phyloP scores from a whole-genome alignment of 2,329 filamentous ascomycete species.

The Aureobasidium sp. region DNA sequence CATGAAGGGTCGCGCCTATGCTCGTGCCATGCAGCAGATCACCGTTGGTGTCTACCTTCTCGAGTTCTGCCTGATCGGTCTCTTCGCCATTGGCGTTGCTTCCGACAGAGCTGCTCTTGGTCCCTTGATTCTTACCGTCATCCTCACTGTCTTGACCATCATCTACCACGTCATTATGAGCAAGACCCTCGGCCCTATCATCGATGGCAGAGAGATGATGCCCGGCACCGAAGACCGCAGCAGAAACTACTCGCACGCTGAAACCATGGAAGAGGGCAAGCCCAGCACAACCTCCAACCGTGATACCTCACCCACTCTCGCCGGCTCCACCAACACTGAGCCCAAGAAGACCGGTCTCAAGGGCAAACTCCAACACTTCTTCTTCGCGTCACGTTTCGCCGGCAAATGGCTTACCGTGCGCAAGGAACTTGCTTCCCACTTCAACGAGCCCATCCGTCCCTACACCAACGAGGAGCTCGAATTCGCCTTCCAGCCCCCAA shows the following conservation, averaged over 20 bases:
- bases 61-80: slow-evolving; percentile 53
- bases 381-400: slow-evolving; percentile 15
- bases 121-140: slow-evolving; percentile 47
- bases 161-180: slow-evolving; percentile 44
- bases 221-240: slow-evolving; percentile 31
- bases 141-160: slow-evolving; percentile 47
- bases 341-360: slow-evolving; percentile 9
- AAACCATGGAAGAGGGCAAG: slow-evolving; percentile 26
- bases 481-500: slow-evolving; percentile 50
- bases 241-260: slow-evolving; percentile 29
- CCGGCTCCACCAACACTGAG: neutral
- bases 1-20: slow-evolving; percentile 52
- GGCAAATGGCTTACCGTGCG: neutral
- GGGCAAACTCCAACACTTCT: slow-evolving; percentile 21
- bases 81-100: slow-evolving; percentile 45
- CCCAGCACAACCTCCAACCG: slow-evolving; percentile 4
- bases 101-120: slow-evolving; percentile 37
- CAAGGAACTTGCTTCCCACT: slow-evolving; percentile 33
- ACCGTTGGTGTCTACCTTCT: slow-evolving; percentile 54
- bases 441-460: slow-evolving; percentile 32
- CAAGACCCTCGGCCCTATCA: slow-evolving; percentile 29
- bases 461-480: slow-evolving; percentile 35
- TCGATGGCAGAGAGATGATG: slow-evolving; percentile 25
- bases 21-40: slow-evolving; percentile 52
- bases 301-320: slow-evolving; percentile 7